A percentile compares a stretch with the other conserved stretches of the same genome.
These are phyloP conservation scores for Apiospora sp. DNA, from an alignment of 2,329 filamentous ascomycete genomes.

Conservation along the genomic window DNA sequence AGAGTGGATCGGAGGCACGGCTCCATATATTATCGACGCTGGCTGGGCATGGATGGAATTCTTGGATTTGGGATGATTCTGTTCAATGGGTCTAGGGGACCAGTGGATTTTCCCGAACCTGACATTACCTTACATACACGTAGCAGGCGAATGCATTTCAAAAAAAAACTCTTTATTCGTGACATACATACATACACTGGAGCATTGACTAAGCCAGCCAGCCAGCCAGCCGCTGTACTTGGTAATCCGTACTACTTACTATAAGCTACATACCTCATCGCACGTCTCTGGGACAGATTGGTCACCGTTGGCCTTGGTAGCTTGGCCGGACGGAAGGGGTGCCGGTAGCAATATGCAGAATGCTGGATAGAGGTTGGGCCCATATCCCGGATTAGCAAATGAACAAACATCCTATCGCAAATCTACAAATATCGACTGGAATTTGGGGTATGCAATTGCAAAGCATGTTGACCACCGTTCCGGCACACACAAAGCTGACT, in stretches of 20 bases:
- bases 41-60: slow-evolving; percentile 13
- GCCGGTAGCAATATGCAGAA: background rate
- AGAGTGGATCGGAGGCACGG: slow-evolving; percentile 7
- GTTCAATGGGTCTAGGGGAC: slow-evolving; percentile 1
- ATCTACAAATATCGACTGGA: background rate
- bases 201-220: background rate
- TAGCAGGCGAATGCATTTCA: slow-evolving; percentile 11
- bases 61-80: slow-evolving; percentile 15
- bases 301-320: background rate
- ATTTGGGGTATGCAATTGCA: background rate
- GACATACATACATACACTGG: slow-evolving; percentile 13
- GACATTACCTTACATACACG: background rate
- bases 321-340: slow-evolving; percentile 5
- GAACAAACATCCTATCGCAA: background rate
- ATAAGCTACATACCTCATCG: too few species aligned
- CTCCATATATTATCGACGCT: slow-evolving; percentile 10
- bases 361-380: background rate
- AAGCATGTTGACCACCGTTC: slow-evolving; percentile 14
- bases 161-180: slow-evolving; percentile 15
- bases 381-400: slow-evolving; percentile 12
- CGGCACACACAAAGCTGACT: background rate
- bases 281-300: background rate
- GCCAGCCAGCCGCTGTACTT: background rate
- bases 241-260: background rate
- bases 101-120: slow-evolving; percentile 3